Conservation (phyloP, 768 basidiomycete species). For the Rhizopogon vesiculosus region DNA sequence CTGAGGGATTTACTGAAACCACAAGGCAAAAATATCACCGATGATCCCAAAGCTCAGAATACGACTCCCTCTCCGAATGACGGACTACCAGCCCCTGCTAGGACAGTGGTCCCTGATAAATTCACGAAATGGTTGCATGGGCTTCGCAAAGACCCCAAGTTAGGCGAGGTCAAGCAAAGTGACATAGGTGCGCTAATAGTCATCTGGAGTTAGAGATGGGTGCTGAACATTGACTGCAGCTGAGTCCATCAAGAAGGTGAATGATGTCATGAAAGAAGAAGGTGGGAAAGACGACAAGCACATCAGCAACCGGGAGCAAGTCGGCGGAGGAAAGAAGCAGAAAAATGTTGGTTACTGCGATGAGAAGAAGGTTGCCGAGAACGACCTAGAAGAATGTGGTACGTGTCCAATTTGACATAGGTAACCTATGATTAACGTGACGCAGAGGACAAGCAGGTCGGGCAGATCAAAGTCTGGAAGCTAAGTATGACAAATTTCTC, state of each 20-base stretch:
- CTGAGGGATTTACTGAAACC: neutral
- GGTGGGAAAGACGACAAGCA: neutral
- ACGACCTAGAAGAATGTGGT: conserved; percentile 7
- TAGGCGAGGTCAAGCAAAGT: neutral
- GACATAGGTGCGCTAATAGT: neutral
- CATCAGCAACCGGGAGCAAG: conserved; percentile 2
- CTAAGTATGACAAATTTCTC: neutral
- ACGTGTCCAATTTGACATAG: neutral
- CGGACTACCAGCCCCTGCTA: neutral
- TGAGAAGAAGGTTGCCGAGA: conserved; percentile 3
- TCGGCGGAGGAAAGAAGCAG: conserved; percentile 8
- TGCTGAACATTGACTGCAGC: neutral
- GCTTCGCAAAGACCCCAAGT: neutral
- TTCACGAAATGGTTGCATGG: neutral
- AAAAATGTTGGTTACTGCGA: conserved; percentile 10
- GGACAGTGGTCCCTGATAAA: neutral
- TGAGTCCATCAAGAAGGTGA: conserved; percentile 2
- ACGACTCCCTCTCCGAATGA: too few species aligned
- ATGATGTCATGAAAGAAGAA: neutral
- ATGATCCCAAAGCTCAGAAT: neutral
- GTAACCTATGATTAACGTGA: neutral
- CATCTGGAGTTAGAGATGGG: too few species aligned
- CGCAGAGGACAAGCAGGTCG: neutral
- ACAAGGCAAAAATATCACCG: neutral
- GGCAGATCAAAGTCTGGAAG: neutral